Base-by-base conservation (phyloP, 2,329 filamentous ascomycete species). In the Clarireedia homoeocarpa region DNA sequence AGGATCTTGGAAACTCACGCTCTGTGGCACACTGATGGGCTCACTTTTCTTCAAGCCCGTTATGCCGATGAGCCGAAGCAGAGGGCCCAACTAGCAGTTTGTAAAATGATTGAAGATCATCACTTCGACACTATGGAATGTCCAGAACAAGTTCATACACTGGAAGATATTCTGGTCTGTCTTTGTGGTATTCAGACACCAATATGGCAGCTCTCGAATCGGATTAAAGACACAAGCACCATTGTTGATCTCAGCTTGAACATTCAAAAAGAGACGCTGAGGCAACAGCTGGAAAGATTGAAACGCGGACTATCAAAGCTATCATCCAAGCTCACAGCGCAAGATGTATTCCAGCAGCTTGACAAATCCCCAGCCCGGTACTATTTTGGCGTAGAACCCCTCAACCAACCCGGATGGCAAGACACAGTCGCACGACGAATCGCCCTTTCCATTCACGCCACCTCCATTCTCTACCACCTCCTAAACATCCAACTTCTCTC, bases 1-100 rank as follows among this genome's bases (percentile, higher is more conserved):
- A 61, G 66, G 0, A 53, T 74, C 10, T 66, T 69, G 2, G 65
- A 62, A 0, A 71, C 73, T 0, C 71, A 68, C 36, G 64, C 68
- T 1, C 57, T 70, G 4, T 75, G 69, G 67, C 73, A 75, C 53
- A 57, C 72, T 0, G 64, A 69, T 20, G 72, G 72, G 0, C 65
- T 76, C 0, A 63, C 70, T 44, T 60, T 69, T 1, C 74, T 71
- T 51, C 74, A 73, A 48, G 62, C 64, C 12, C 66, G 73, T 4
- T 58, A 67, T 4, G 61, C 63, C 0, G 56, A 59, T 1, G 72
- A 75, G 27, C 71, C 72, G 0, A 56, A 64, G 0, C 64, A 68
- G 4, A 64, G 73, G 4, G 59, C 58, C 0, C 59, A 66, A 2
- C 59, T 30, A 4, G 57, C 56, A 9, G 58, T 67, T 7, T 48